Evolutionary conservation across 2,329 filamentous ascomycete species (phyloP).

Genomic region (Rugonectria rugulosa): DNA sequence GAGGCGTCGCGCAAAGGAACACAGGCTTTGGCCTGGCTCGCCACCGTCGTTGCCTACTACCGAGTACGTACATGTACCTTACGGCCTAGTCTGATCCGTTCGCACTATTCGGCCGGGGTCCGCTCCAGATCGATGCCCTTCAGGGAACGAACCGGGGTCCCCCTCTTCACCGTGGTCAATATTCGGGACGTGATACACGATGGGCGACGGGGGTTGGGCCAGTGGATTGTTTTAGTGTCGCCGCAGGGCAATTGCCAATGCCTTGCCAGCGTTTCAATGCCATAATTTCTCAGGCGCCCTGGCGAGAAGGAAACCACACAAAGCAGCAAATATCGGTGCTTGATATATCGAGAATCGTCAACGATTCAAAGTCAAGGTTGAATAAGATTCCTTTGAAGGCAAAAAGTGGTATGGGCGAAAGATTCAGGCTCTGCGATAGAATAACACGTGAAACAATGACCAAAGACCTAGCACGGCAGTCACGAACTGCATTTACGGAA

Average conservation of each 20-base stretch:
- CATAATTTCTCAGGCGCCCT: not conserved
- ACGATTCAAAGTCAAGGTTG: too few relatives aligned
- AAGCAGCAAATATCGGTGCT: too few relatives aligned
- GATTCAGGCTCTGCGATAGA: too few relatives aligned
- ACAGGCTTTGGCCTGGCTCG: constrained; percentile 1
- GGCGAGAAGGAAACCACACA: too few relatives aligned
- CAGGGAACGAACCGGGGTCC: not conserved
- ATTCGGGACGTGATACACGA: not conserved
- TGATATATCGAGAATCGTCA: too few relatives aligned
- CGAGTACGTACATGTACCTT: too few relatives aligned
- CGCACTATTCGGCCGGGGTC: constrained; percentile 1
- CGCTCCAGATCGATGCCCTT: constrained; percentile 8
- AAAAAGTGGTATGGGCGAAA: too few relatives aligned
- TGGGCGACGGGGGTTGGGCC: not conserved
- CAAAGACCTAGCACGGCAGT: too few relatives aligned
- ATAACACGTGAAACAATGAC: too few relatives aligned
- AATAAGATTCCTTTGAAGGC: too few relatives aligned
- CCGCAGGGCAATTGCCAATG: not conserved
- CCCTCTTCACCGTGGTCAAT: constrained; percentile 6
- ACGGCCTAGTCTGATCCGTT: not conserved
- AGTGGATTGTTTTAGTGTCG: not conserved
- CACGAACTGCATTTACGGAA: too few relatives aligned
- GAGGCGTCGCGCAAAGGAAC: not conserved
- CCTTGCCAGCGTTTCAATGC: not conserved
- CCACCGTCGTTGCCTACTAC: constrained; percentile 4